Percentiles rank a stretch among this genome's conserved stretches.
Evolutionary conservation across 305 asterid species (phyloP).

Genomic region (Rubia peregrina): DNA sequence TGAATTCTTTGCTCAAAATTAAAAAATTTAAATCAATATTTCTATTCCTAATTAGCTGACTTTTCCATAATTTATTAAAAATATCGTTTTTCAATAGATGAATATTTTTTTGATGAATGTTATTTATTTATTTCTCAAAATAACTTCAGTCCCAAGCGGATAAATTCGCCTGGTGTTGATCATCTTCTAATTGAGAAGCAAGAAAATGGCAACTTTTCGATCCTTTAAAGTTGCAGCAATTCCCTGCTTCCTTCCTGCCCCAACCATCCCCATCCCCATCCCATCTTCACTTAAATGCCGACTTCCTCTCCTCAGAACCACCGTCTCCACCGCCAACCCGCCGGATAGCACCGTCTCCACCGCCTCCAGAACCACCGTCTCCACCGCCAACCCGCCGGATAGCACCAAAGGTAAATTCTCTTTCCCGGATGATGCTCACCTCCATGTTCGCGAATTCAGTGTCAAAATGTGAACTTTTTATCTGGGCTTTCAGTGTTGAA

Average conservation of each 20-base stretch:
- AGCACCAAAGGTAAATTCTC: conserved; percentile 31
- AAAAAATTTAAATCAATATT: too few species aligned
- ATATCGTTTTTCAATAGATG: too few species aligned
- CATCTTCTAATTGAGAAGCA: not conserved
- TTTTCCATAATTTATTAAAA: too few species aligned
- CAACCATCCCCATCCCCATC: conserved; percentile 7
- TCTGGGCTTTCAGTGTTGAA: conserved; percentile 35
- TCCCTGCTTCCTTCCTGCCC: conserved; percentile 19
- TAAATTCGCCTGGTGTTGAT: not conserved
- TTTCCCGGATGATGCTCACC: not conserved
- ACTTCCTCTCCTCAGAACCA: conserved; percentile 36
- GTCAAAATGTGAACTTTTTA: not conserved
- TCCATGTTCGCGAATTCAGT: not conserved
- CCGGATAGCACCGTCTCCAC: conserved; percentile 22
- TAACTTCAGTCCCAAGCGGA: not conserved
- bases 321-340: conserved; percentile 19
- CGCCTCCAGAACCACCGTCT: conserved; percentile 26
- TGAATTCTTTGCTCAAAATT: too few species aligned
- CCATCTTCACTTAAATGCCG: conserved; percentile 6
- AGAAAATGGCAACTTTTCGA: conserved; percentile 21
- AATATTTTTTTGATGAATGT: too few species aligned
- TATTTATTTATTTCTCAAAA: too few species aligned
- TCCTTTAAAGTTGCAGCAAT: conserved; percentile 29
- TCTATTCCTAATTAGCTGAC: too few species aligned
- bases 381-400: conserved; percentile 18